phyloP scores from a whole-genome alignment of 306 rosid species.

The Cicer bijugum region DNA sequence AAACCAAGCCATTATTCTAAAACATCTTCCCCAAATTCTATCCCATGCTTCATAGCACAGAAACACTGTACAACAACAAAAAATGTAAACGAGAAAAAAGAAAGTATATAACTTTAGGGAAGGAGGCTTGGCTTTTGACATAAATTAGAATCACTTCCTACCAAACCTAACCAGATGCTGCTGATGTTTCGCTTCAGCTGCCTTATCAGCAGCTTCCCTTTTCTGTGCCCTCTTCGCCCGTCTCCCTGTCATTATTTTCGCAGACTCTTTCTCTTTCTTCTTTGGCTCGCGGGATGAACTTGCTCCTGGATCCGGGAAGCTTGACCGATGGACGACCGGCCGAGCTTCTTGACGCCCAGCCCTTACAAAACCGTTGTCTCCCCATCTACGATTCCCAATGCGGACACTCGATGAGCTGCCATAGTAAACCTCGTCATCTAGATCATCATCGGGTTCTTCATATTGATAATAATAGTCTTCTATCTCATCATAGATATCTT shows the following conservation, averaged over 20 bases:
- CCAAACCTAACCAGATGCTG: slow-evolving; percentile 72
- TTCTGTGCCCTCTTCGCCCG: slow-evolving; percentile 85
- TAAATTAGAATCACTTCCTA: slow-evolving; percentile 51
- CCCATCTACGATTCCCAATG: slow-evolving; percentile 91
- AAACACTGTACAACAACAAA: slow-evolving; percentile 45
- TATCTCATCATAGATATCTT: slow-evolving; percentile 47
- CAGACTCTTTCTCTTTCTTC: slow-evolving; percentile 63
- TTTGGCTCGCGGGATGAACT: slow-evolving; percentile 66
- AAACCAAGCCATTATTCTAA: slow-evolving; percentile 49
- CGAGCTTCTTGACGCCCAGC: slow-evolving; percentile 80
- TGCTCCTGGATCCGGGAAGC: slow-evolving; percentile 55
- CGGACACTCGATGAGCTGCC: slow-evolving; percentile 64
- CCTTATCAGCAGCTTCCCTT: slow-evolving; percentile 88
- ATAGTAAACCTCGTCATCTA: slow-evolving; percentile 64
- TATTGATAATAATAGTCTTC: slow-evolving; percentile 60
- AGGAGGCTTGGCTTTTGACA: slow-evolving; percentile 22
- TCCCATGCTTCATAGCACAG: slow-evolving; percentile 30
- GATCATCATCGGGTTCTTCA: slow-evolving; percentile 61
- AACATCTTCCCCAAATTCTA: slow-evolving; percentile 42
- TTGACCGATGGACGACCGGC: slow-evolving; percentile 55
- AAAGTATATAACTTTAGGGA: slow-evolving; percentile 21
- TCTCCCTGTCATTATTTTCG: slow-evolving; percentile 58
- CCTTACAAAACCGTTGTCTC: slow-evolving; percentile 81
- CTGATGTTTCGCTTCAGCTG: slow-evolving; percentile 81
- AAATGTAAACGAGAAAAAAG: background rate